Base-by-base conservation (phyloP, 2,329 filamentous ascomycete species). In the Penicillium janthinellum region DNA sequence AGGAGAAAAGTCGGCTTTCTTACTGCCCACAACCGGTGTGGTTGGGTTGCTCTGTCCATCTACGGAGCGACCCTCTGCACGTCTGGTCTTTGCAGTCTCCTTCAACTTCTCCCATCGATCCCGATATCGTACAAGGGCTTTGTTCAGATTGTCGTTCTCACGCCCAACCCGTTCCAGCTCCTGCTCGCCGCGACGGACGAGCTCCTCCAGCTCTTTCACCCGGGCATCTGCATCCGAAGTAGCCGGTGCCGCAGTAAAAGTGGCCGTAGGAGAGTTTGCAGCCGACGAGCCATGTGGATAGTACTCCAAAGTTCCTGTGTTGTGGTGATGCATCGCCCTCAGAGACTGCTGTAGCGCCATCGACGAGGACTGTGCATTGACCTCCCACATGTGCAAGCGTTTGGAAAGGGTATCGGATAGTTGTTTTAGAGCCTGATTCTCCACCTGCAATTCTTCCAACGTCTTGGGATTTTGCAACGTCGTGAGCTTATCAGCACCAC, bases 321-420 rank as follows among this genome's bases (percentile, higher is more conserved):
- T 73, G 22, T 78, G 75, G 44, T 77, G 76, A 41, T 80, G 77
- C 57, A 83, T 76, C 60, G 81, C 78, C 65, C 82, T 79, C 68
- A 87, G 88, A 67, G 91, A 96, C 73, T 97, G 92, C 14, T 93
- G 91, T 37, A 98, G 84, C 3, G 92, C 91, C 77, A 93, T 86
- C 55, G 90, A 91, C 39, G 90, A 93, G 64, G 89, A 92, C 77
- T 98, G 95, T 0, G 92, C 92, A 68, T 91, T 93, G 41, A 92
- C 88, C 76, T 99, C 94, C 78, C 96, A 99, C 63, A 92, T 90
- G 69, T 95, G 90, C n/a, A 99, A 84, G 0, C 94, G 87, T 68
- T 90, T 91, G 63, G 90, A 91, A 38, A 97, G 84, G 52, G 91
- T 92, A 75, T 98, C 93, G 8, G 96, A 86, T 67, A 92, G 88